Conservation (phyloP, 257 asterid species). For the Ocimum tenuiflorum region DNA sequence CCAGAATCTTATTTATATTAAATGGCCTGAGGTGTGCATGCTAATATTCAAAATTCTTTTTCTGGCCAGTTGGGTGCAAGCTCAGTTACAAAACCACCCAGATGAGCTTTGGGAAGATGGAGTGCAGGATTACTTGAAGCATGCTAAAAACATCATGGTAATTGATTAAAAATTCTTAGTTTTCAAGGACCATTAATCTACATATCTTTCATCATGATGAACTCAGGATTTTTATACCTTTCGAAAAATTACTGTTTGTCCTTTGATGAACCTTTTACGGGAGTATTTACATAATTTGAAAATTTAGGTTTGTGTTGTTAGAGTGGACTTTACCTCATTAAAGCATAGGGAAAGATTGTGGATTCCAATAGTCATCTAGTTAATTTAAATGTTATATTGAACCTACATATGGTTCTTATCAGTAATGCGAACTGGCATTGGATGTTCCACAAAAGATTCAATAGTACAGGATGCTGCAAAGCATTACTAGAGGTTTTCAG, state of each 20-base stretch:
- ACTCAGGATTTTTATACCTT: not conserved
- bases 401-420: no score
- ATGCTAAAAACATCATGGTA: conserved; percentile 76
- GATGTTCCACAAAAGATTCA: no score
- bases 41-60: conserved; percentile 10
- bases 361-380: not conserved
- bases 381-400: no score
- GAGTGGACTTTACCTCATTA: not conserved
- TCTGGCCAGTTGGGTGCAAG: conserved; percentile 81
- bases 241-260: no score
- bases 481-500: no score
- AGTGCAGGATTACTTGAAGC: conserved; percentile 74
- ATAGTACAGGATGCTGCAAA: no score
- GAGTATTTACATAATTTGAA: not conserved
- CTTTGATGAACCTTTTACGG: not conserved
- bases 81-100: conserved; percentile 74
- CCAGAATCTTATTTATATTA: not conserved
- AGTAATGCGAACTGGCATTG: no score
- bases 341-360: no score
- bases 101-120: conserved; percentile 99
- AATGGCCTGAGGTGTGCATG: not conserved
- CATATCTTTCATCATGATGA: not conserved
- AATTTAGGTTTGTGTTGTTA: not conserved
- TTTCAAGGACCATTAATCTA: not conserved
- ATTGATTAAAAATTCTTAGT: conserved; percentile 12